Percentiles rank a stretch among this genome's conserved stretches.
Evolutionary conservation across 202 grass and related monocot genomes (phyloP).

Genomic region (Digitaria exilis): DNA sequence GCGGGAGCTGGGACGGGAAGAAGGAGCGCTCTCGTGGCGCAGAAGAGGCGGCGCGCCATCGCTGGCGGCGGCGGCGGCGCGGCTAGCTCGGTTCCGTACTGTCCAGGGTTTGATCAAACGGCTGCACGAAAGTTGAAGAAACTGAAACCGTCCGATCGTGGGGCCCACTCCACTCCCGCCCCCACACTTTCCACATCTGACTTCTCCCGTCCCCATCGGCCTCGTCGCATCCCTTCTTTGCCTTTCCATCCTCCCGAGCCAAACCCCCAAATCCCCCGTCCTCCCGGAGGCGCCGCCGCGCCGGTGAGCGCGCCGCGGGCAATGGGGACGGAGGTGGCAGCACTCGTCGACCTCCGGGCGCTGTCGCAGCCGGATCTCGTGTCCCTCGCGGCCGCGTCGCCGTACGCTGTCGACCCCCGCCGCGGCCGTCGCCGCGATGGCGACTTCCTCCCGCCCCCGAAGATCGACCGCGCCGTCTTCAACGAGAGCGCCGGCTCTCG

Average conservation of each 20-base stretch:
- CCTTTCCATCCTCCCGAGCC: not conserved
- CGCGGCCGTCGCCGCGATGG: conserved; percentile 45
- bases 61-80: not conserved
- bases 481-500: conserved; percentile 98
- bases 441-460: conserved; percentile 66
- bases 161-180: not conserved
- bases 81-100: not conserved
- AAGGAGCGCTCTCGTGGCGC: conserved; percentile 42
- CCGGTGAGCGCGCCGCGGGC: conserved; percentile 18
- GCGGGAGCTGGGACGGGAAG: conserved; percentile 22
- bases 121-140: conserved; percentile 24
- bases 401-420: conserved; percentile 56
- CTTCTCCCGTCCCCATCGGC: conserved; percentile 13
- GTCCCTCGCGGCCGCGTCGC: conserved; percentile 55
- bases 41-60: conserved; percentile 67
- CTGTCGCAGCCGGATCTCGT: conserved; percentile 74
- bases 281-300: conserved; percentile 12
- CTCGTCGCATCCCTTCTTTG: not conserved
- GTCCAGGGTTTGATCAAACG: conserved; percentile 11
- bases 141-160: conserved; percentile 27
- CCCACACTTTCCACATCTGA: not conserved
- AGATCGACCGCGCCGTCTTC: conserved; percentile 95
- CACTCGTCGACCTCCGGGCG: conserved; percentile 62
- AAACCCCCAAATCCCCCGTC: conserved; percentile 41
- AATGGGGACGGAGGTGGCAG: conserved; percentile 74